These are phyloP conservation scores for Celoporthe dispersa DNA, from an alignment of 2,329 filamentous ascomycete genomes.

Conservation along the genomic window DNA sequence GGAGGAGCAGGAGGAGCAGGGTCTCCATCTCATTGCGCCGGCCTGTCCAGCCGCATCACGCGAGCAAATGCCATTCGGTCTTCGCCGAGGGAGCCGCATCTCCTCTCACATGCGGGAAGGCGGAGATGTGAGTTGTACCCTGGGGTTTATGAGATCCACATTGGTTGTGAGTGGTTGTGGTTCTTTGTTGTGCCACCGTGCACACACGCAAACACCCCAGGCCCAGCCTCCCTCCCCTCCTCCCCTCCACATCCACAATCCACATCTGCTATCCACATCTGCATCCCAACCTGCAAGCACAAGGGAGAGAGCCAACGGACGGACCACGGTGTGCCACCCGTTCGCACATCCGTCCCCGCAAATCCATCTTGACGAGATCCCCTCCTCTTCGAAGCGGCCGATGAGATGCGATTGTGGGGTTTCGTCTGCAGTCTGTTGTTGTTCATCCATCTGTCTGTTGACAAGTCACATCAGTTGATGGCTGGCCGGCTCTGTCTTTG, in stretches of 20 bases:
- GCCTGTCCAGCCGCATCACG: conserved; percentile 5
- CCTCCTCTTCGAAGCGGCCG: conserved; percentile 1
- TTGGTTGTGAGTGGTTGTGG: not conserved
- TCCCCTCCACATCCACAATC: not conserved
- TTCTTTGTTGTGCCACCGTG: not conserved
- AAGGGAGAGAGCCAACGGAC: conserved; percentile 1
- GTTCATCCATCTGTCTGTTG: not conserved
- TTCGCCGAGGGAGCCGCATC: conserved; percentile 12
- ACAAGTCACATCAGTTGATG: not conserved
- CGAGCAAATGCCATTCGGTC: conserved; percentile 5
- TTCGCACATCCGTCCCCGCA: not conserved
- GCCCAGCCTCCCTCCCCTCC: not conserved
- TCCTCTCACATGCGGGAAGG: conserved; percentile 2
- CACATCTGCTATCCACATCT: not conserved
- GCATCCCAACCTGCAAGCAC: not conserved
- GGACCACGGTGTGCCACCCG: not conserved
- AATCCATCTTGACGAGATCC: conserved; percentile 14
- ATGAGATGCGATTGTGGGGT: conserved; percentile 11
- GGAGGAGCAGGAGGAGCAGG: not conserved
- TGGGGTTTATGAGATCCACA: not conserved
- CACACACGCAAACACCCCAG: not conserved
- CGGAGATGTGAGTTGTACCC: conserved; percentile 3
- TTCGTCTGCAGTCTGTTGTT: not conserved
- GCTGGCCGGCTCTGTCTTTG: not conserved
- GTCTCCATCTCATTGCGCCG: not conserved